These are phyloP conservation scores for Dictyostelium brefeldianum DNA, from an alignment of 78 protist species.

Conservation along the genomic window DNA sequence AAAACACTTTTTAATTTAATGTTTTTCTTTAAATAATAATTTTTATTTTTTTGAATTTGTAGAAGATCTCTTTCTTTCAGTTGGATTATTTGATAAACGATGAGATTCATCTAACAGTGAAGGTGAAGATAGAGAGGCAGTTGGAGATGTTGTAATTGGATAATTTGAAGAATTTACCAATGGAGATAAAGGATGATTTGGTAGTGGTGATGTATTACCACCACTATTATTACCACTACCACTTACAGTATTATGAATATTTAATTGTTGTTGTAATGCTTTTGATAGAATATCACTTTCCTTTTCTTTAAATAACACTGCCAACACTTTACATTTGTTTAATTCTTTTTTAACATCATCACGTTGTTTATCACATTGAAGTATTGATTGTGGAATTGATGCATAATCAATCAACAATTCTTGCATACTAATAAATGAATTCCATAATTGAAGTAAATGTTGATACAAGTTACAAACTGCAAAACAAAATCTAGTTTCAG, in stretches of 20 bases:
- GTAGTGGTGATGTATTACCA: neutral
- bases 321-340: slow-evolving; percentile 69
- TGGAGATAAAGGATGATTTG: slow-evolving; percentile 18
- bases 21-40: no score
- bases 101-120: slow-evolving; percentile 63
- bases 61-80: slow-evolving; percentile 49
- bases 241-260: neutral
- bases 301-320: slow-evolving; percentile 66
- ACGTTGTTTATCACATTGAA: slow-evolving; percentile 47
- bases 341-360: slow-evolving; percentile 69
- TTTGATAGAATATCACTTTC: slow-evolving; percentile 45
- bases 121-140: slow-evolving; percentile 37
- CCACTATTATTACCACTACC: neutral
- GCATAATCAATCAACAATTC: slow-evolving; percentile 40
- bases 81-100: slow-evolving; percentile 1
- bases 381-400: slow-evolving; percentile 9
- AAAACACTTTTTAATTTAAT: no score
- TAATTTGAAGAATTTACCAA: neutral
- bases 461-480: slow-evolving; percentile 68
- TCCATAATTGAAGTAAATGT: slow-evolving; percentile 52
- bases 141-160: slow-evolving; percentile 42
- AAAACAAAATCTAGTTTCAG: slow-evolving; percentile 58
- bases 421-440: slow-evolving; percentile 32
- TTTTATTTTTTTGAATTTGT: slow-evolving; percentile 18
- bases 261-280: slow-evolving; percentile 26